Percentiles rank a stretch among this genome's conserved stretches.
phyloP scores from a whole-genome alignment of 495 filamentous ascomycete genomes.

The Xylaria castorea region DNA sequence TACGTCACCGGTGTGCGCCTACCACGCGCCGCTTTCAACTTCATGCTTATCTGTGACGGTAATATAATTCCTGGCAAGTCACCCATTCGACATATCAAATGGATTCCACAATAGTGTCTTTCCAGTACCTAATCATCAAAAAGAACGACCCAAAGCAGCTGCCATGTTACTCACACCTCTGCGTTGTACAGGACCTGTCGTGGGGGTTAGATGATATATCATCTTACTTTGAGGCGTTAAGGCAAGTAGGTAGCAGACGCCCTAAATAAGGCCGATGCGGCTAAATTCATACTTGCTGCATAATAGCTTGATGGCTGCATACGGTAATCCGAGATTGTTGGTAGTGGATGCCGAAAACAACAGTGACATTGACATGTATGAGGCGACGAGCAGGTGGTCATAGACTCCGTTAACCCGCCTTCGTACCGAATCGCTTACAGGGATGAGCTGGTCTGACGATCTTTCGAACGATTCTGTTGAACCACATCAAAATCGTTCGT shows the following conservation, averaged over 20 bases:
- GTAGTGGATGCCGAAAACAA: background rate
- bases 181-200: background rate
- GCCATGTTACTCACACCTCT: conserved; percentile 2
- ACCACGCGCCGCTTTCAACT: background rate
- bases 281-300: background rate
- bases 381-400: background rate
- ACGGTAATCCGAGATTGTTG: background rate
- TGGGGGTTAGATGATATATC: background rate
- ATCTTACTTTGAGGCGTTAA: background rate
- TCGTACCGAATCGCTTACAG: background rate
- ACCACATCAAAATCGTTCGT: conserved; percentile 14
- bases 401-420: background rate
- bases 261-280: background rate
- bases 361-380: background rate
- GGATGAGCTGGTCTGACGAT: background rate
- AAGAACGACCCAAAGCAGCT: background rate
- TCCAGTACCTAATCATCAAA: background rate
- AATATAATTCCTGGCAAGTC: background rate
- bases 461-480: background rate
- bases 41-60: background rate
- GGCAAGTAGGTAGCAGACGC: background rate
- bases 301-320: background rate
- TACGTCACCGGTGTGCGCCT: background rate
- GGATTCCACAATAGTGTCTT: background rate
- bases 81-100: background rate